Evolutionary conservation across 1,284 basidiomycete genomes (phyloP), one percentile per base, ranked within the genome.

Genomic region (Naganishia sp.): DNA sequence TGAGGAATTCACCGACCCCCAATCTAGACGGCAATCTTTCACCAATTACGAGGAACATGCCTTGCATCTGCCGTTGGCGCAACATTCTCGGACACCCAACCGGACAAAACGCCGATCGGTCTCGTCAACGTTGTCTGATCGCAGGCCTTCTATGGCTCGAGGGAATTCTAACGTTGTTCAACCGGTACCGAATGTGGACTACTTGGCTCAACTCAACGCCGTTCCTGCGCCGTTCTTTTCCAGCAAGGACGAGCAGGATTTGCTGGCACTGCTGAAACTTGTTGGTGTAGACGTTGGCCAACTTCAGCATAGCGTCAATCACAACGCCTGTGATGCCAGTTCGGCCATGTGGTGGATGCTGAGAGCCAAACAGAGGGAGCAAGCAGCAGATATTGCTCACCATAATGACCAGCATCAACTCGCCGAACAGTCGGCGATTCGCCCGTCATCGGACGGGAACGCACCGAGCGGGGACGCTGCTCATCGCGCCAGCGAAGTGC

Each of bases 301-400:
- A 78, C 90, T 98, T 65, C 88, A 90, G 23, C 94, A 99, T 77
- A 93, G 90, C 0, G 94, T 98, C 7, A 83, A 90, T 53, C 89
- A 85, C 31, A 87, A 97, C 78, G 95, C 96, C 0, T 99, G 95
- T 75, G 95, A 99, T 78, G 84, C 90, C 0, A 86, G 90, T 6
- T 90, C 93, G 11, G 92, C 94, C 1, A 81, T 92, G 13, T 99
- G 95, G 95, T 99, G 96, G 96, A 90, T 97, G 84, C 81, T 99
- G 57, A 87, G 90, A 10, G 88, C 90, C 76, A 87, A 86, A 73
- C 86, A 84, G 66, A 81, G 75, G 55, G 77, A 77, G 68, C 74
- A 74, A 25, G 75, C 78, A n/a, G 75, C 80, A 23, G 42, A 28
- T 7, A 6, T 16, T 13, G 48, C 13, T 46, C 36, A 39, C 36